A percentile compares a stretch with the other conserved stretches of the same genome.
Conservation (phyloP, 2,329 filamentous ascomycete species). For the Huntiella savannae region DNA sequence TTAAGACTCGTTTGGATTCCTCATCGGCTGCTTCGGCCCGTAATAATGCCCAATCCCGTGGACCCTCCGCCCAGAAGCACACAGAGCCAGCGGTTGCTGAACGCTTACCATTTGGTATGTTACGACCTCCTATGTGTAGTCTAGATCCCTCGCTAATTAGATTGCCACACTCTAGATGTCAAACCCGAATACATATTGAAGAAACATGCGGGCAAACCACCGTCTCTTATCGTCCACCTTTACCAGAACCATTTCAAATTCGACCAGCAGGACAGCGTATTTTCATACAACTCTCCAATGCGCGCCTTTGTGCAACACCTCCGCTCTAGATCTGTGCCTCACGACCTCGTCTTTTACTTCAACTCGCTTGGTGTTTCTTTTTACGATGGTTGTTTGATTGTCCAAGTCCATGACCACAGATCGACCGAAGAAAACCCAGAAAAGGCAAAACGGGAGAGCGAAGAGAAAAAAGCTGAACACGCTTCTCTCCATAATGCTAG, state of each 20-base stretch:
- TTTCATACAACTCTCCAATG: slow-evolving; percentile 87
- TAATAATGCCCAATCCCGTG: slow-evolving; percentile 13
- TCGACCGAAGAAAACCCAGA: slow-evolving; percentile 42
- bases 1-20: slow-evolving; percentile 22
- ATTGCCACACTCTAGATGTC: slow-evolving; percentile 34
- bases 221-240: slow-evolving; percentile 73
- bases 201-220: slow-evolving; percentile 55
- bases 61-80: slow-evolving; percentile 24
- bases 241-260: slow-evolving; percentile 77
- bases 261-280: slow-evolving; percentile 83
- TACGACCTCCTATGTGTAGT: background rate
- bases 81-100: slow-evolving; percentile 20
- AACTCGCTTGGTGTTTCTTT: slow-evolving; percentile 53
- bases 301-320: slow-evolving; percentile 61
- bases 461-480: slow-evolving; percentile 42
- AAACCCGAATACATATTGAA: slow-evolving; percentile 62
- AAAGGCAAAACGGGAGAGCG: slow-evolving; percentile 28
- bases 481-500: slow-evolving; percentile 91
- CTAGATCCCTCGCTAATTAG: slow-evolving; percentile 8
- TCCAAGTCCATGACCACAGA: slow-evolving; percentile 81
- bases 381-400: slow-evolving; percentile 89
- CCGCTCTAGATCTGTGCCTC: slow-evolving; percentile 57
- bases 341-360: slow-evolving; percentile 72
- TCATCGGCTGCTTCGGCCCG: slow-evolving; percentile 24
- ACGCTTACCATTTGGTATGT: slow-evolving; percentile 33